These are phyloP conservation scores for Ganoderma meredithae DNA, from an alignment of 1,284 basidiomycete species.

Conservation along the genomic window DNA sequence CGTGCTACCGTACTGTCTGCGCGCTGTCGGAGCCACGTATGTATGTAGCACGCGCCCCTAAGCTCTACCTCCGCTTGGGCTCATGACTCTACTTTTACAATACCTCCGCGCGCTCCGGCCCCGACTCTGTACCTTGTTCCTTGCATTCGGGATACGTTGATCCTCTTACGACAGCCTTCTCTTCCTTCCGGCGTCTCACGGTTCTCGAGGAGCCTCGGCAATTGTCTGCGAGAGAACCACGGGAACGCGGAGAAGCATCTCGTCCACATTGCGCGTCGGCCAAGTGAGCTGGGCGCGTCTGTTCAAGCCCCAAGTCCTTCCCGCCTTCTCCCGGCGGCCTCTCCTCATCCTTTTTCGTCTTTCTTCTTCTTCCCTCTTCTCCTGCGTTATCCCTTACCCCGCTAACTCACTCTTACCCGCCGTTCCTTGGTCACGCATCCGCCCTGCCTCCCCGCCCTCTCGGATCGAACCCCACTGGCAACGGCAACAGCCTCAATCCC, in stretches of 20 bases:
- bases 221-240: constrained; percentile 6
- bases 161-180: constrained; percentile 2
- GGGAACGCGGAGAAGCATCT: constrained; percentile 11
- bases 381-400: background rate
- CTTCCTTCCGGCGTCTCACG: constrained; percentile 3
- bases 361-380: constrained; percentile 4
- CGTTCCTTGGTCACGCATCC: background rate
- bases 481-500: constrained; percentile 67
- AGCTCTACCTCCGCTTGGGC: background rate
- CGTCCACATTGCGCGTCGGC: constrained; percentile 8
- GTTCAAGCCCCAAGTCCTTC: background rate
- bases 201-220: constrained; percentile 17
- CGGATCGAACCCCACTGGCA: constrained; percentile 6
- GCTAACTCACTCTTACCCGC: constrained; percentile 6
- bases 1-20: background rate
- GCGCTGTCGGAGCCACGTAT: background rate
- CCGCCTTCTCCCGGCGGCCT: background rate
- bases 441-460: background rate
- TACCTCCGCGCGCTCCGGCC: constrained; percentile 9
- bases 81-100: background rate
- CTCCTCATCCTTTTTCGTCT: background rate
- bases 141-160: constrained; percentile 9
- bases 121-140: constrained; percentile 5
- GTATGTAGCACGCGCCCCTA: background rate
- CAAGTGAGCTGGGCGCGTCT: background rate